Conservation (phyloP, 2,329 filamentous ascomycete species). For the Onygenales sp. region DNA sequence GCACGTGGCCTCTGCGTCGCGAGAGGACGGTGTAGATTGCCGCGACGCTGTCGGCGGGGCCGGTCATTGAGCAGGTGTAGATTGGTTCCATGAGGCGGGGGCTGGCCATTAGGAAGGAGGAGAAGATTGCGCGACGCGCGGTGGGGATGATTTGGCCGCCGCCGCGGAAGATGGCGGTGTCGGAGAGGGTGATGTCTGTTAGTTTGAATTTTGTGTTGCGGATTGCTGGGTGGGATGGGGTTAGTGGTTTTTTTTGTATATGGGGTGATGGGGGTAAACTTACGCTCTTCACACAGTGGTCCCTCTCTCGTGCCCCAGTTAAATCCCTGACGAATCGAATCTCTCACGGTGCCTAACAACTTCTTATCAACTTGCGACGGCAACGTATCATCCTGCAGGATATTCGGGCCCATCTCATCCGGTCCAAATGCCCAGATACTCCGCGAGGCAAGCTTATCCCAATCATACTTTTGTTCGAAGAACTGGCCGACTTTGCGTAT, state of each 20-base stretch:
- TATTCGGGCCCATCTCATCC: conserved; percentile 88
- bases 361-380: conserved; percentile 93
- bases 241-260: conserved; percentile 5
- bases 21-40: conserved; percentile 88
- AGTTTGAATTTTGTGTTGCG: conserved; percentile 97
- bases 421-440: conserved; percentile 99
- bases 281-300: conserved; percentile 92
- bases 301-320: conserved; percentile 94
- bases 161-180: conserved; percentile 87
- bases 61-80: conserved; percentile 86
- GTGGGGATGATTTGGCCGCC: conserved; percentile 97
- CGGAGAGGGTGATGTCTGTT: conserved; percentile 77
- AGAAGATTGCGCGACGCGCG: conserved; percentile 84
- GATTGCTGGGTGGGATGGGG: conserved; percentile 52
- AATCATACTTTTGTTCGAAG: conserved; percentile 94
- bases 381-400: conserved; percentile 91
- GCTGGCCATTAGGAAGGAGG: conserved; percentile 92
- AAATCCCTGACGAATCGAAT: conserved; percentile 92
- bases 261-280: conserved; percentile 31
- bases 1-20: conserved; percentile 78
- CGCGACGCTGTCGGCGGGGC: conserved; percentile 78
- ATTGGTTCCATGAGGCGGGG: conserved; percentile 95
- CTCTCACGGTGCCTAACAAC: conserved; percentile 73
- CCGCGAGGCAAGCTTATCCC: conserved; percentile 85
- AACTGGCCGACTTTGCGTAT: conserved; percentile 90